Conservation (phyloP, 2,329 filamentous ascomycete species). For the Fusarium sp. region DNA sequence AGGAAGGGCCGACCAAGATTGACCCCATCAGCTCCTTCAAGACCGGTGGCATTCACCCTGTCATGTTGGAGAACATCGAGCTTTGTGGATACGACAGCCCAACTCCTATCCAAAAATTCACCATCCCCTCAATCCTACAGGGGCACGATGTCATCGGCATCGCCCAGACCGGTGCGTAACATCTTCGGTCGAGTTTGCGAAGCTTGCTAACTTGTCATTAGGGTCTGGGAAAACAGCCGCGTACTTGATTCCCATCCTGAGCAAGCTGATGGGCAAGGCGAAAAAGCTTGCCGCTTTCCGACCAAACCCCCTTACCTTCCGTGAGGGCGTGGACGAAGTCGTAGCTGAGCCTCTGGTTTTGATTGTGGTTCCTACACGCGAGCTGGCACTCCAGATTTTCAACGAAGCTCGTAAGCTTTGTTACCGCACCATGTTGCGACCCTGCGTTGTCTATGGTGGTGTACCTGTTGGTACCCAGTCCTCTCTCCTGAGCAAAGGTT, state of each 20-base stretch:
- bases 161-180: slow-evolving; percentile 80
- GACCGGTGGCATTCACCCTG: slow-evolving; percentile 85
- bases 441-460: slow-evolving; percentile 90
- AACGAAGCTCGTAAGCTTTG: slow-evolving; percentile 93
- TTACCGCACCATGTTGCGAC: slow-evolving; percentile 94
- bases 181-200: background rate
- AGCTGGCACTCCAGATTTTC: slow-evolving; percentile 94
- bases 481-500: slow-evolving; percentile 81
- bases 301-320: slow-evolving; percentile 72
- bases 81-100: slow-evolving; percentile 78
- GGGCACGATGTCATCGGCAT: slow-evolving; percentile 88
- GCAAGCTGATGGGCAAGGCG: slow-evolving; percentile 94
- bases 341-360: slow-evolving; percentile 90
- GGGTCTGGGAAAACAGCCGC: slow-evolving; percentile 97
- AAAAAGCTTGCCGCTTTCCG: slow-evolving; percentile 86
- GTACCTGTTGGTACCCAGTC: slow-evolving; percentile 78
- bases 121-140: slow-evolving; percentile 81
- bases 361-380: slow-evolving; percentile 86
- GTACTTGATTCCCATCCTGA: slow-evolving; percentile 89
- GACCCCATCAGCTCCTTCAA: slow-evolving; percentile 71
- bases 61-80: slow-evolving; percentile 81
- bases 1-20: slow-evolving; percentile 69
- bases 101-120: slow-evolving; percentile 90
- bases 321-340: slow-evolving; percentile 62
- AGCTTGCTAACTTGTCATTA: slow-evolving; percentile 54